phyloP scores from a whole-genome alignment of 169 alveolate genomes.

The Eimeria praecox region DNA sequence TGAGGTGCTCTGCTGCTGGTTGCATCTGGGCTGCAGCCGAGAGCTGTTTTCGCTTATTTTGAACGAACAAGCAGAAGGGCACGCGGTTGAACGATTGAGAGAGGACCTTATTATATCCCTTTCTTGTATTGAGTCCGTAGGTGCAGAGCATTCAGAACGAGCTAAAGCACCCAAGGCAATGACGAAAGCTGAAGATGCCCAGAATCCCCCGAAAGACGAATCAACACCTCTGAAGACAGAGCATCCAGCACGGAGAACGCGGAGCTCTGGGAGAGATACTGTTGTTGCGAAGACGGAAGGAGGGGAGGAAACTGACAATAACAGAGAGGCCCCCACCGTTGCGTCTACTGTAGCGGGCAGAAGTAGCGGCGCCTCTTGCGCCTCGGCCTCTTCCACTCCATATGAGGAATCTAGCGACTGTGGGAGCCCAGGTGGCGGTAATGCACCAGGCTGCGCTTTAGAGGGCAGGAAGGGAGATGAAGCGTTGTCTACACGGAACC shows the following conservation, averaged over 20 bases:
- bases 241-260: slow-evolving; percentile 15
- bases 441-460: neutral
- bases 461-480: slow-evolving; percentile 5
- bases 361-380: neutral
- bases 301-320: neutral
- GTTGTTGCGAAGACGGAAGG: neutral
- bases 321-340: slow-evolving; percentile 16
- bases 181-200: neutral
- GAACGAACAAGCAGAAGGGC: slow-evolving; percentile 6
- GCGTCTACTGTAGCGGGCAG: slow-evolving; percentile 36
- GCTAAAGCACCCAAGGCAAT: slow-evolving; percentile 54
- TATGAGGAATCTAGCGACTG: slow-evolving; percentile 8
- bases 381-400: slow-evolving; percentile 49
- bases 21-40: slow-evolving; percentile 81
- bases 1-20: slow-evolving; percentile 83
- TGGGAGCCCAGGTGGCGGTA: neutral
- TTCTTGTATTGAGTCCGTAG: slow-evolving; percentile 11
- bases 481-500: slow-evolving; percentile 18
- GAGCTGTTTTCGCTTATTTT: slow-evolving; percentile 40
- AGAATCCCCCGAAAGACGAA: neutral
- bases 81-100: neutral
- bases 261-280: neutral
- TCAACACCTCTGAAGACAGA: neutral
- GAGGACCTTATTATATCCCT: slow-evolving; percentile 22
- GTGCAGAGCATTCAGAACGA: neutral